Percentiles rank a stretch among this genome's conserved stretches.
These are phyloP conservation scores for Apiospora marii DNA, from an alignment of 2,329 filamentous ascomycete species.

Conservation along the genomic window DNA sequence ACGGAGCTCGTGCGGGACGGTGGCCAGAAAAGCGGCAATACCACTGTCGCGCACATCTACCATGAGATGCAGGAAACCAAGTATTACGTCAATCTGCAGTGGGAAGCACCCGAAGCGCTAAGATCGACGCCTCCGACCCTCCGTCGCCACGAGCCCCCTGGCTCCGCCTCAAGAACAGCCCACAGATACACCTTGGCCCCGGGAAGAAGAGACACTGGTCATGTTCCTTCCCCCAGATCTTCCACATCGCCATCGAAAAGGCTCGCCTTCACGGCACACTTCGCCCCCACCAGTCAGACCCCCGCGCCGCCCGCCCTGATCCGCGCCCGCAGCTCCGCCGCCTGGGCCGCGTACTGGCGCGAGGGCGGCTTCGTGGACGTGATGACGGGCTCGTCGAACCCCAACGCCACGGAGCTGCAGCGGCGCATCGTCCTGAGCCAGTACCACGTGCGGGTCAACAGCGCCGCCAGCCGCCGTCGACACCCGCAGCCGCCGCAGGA, in stretches of 20 bases:
- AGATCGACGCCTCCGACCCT: slow-evolving; percentile 33
- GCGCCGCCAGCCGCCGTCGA: slow-evolving; percentile 45
- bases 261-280: slow-evolving; percentile 46
- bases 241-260: background rate
- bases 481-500: slow-evolving; percentile 49
- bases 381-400: slow-evolving; percentile 42
- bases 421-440: slow-evolving; percentile 53
- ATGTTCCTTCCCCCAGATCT: no score
- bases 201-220: background rate
- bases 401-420: slow-evolving; percentile 51
- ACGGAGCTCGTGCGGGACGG: slow-evolving; percentile 38
- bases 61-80: slow-evolving; percentile 48
- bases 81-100: slow-evolving; percentile 50
- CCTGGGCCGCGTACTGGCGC: slow-evolving; percentile 48
- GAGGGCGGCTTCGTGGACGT: slow-evolving; percentile 52
- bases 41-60: slow-evolving; percentile 41
- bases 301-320: slow-evolving; percentile 38
- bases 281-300: slow-evolving; percentile 38
- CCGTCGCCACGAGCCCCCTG: slow-evolving; percentile 35
- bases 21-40: background rate
- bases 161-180: slow-evolving; percentile 36
- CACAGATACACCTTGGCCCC: slow-evolving; percentile 45
- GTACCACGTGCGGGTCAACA: slow-evolving; percentile 53
- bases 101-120: slow-evolving; percentile 32
- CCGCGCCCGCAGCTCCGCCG: slow-evolving; percentile 35